Evolutionary conservation across 768 basidiomycete genomes (phyloP).

Genomic region (Megacollybia marginata): DNA sequence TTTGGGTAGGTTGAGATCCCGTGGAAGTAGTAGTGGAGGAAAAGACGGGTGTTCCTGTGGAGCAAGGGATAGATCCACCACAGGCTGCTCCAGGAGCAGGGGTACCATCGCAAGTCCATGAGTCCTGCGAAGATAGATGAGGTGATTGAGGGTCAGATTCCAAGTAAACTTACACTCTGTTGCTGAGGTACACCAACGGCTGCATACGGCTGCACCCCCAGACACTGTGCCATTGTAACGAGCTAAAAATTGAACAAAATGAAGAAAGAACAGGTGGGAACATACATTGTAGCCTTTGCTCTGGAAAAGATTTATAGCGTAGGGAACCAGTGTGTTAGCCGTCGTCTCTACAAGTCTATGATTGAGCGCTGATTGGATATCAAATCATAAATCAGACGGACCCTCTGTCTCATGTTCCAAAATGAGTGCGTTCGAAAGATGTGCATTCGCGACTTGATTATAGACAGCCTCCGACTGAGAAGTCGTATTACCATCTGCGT

Average conservation of each 20-base stretch:
- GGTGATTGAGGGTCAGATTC: no score
- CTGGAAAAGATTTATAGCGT: neutral
- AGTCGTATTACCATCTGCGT: neutral
- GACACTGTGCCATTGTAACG: slow-evolving; percentile 1
- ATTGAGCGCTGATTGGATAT: neutral
- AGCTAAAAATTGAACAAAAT: neutral
- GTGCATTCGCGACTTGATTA: neutral
- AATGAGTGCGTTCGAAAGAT: neutral
- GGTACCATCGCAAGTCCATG: neutral
- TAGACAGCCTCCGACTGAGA: neutral
- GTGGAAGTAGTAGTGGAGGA: no score
- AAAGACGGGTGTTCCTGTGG: no score
- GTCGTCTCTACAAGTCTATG: neutral
- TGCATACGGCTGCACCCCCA: slow-evolving; percentile 4
- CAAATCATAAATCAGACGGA: neutral
- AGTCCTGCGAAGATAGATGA: no score
- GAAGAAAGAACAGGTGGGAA: neutral
- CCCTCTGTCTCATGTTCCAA: neutral
- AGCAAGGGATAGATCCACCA: slow-evolving; percentile 1
- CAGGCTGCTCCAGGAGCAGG: slow-evolving; percentile 4
- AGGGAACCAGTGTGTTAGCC: neutral
- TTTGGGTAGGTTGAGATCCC: no score
- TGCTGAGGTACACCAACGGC: neutral
- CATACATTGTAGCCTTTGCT: neutral
- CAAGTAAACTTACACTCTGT: no score